These are phyloP conservation scores for Pseudogymnoascus sp. DNA, from an alignment of 2,329 filamentous ascomycete species.

Conservation along the genomic window DNA sequence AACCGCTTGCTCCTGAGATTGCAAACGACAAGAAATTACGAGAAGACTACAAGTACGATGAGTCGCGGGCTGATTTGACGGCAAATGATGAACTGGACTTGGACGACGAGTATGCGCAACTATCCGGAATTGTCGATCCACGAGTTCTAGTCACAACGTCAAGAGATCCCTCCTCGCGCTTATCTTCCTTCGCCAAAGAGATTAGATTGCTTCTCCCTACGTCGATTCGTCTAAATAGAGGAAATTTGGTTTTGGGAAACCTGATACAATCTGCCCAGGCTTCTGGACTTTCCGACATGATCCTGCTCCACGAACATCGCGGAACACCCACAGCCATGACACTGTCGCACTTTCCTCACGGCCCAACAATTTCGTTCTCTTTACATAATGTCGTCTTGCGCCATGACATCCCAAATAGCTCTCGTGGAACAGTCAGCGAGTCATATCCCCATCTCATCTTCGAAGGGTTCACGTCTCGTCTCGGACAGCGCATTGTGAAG, in stretches of 20 bases:
- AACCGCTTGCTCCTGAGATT: slow-evolving; percentile 70
- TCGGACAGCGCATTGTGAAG: slow-evolving; percentile 77
- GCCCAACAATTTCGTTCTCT: slow-evolving; percentile 78
- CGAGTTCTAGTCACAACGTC: slow-evolving; percentile 85
- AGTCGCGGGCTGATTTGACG: slow-evolving; percentile 61
- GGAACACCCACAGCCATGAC: slow-evolving; percentile 87
- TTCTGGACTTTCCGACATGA: slow-evolving; percentile 72
- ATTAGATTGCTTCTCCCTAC: slow-evolving; percentile 77
- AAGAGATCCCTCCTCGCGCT: slow-evolving; percentile 72
- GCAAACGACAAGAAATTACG: slow-evolving; percentile 78
- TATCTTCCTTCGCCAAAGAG: slow-evolving; percentile 90
- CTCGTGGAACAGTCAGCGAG: slow-evolving; percentile 82
- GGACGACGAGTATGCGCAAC: slow-evolving; percentile 82
- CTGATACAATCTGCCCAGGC: slow-evolving; percentile 74
- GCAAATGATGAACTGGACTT: slow-evolving; percentile 62
- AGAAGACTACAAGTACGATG: slow-evolving; percentile 89
- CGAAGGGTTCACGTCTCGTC: slow-evolving; percentile 75
- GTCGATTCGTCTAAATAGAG: slow-evolving; percentile 79
- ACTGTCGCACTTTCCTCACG: slow-evolving; percentile 78
- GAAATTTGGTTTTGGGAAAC: slow-evolving; percentile 79
- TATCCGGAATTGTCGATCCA: slow-evolving; percentile 87
- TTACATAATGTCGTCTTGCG: slow-evolving; percentile 88
- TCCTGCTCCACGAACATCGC: slow-evolving; percentile 85
- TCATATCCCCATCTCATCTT: slow-evolving; percentile 93
- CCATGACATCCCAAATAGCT: slow-evolving; percentile 82